These are phyloP conservation scores for Colletotrichum sp. DNA, from an alignment of 2,329 filamentous ascomycete genomes.

Conservation along the genomic window DNA sequence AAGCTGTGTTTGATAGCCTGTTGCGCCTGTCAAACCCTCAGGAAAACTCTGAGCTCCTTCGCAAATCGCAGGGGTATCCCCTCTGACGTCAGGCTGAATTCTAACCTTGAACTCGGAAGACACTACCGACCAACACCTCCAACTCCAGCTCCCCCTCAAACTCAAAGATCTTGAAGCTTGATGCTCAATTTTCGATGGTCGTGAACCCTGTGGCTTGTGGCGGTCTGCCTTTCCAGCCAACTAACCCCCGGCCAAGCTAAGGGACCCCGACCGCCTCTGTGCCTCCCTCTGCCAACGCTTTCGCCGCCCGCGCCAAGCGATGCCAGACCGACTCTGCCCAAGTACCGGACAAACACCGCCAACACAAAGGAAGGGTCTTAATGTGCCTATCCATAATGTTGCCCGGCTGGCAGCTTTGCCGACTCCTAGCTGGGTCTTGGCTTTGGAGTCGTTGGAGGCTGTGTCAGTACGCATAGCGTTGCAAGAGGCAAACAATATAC, in stretches of 20 bases:
- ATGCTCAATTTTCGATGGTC: neutral
- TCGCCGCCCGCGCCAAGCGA: conserved; percentile 4
- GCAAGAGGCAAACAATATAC: neutral
- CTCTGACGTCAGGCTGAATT: conserved; percentile 2
- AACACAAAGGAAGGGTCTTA: neutral
- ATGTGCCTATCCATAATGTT: neutral
- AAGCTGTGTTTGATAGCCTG: neutral
- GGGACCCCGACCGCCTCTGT: neutral
- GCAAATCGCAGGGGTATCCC: neutral
- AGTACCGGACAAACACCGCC: neutral
- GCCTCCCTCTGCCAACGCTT: neutral
- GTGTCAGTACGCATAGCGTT: neutral
- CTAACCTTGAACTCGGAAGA: neutral
- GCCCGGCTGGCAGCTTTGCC: neutral
- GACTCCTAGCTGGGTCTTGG: neutral
- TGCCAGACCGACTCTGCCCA: neutral
- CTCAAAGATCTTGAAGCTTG: neutral
- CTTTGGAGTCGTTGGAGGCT: neutral
- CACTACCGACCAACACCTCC: neutral
- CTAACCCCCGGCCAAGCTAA: neutral
- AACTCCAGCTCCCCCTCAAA: neutral
- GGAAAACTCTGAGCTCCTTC: neutral
- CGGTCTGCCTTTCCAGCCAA: conserved; percentile 1
- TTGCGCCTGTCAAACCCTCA: neutral
- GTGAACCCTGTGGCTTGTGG: neutral